Evolutionary conservation across 192 early-diverging fungal species (phyloP), one percentile per base, ranked within the genome.

Genomic region (Coemansia sp.): DNA sequence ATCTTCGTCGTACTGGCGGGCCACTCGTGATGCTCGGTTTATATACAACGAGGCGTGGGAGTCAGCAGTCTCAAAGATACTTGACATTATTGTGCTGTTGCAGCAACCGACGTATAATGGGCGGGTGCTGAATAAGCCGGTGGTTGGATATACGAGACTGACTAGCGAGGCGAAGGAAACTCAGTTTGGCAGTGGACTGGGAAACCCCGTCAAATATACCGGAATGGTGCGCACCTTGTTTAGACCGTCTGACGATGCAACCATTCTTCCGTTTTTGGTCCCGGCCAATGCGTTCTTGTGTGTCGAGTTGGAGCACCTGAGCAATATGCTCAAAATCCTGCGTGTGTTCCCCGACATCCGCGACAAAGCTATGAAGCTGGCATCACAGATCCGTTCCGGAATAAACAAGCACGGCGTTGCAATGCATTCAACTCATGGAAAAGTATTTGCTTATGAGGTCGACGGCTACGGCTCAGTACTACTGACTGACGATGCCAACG

Each of bases 401-500:
- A 83, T 90, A 19, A 51, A 82, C 29, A 47, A 66, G 23, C 68
- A 82, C 35, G 88, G 81, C 16, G 74, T 85, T 4, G 49, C 81
- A 0, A n/a, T 64, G 18, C 88, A 90, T 57, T 73, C 78, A 0
- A 64, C 59, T 37, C 74, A 81, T 61, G 87, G 88, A 1, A 50
- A 69, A 26, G 68, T 90, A 12, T 88, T 87, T 75, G 88, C 82
- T 0, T 90, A 85, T 57, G 89, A 90, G 66, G 79, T 86, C n/a
- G 89, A 90, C 54, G 88, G 89, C 22, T 89, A 82, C 52, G 88
- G 89, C 13, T 86, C 83, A 1, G 37, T 65, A 1, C 62, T 88
- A 11, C 59, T 90, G 11, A 88, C 88, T 85, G 89, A 90, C 61
- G 89, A 90, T 52, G 89, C 89, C 5, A 89, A 88, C 47, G 80